Percentiles rank a stretch among this genome's conserved stretches.
phyloP scores from a whole-genome alignment of 176 grass and related monocot species.

The Aegilops longissima region DNA sequence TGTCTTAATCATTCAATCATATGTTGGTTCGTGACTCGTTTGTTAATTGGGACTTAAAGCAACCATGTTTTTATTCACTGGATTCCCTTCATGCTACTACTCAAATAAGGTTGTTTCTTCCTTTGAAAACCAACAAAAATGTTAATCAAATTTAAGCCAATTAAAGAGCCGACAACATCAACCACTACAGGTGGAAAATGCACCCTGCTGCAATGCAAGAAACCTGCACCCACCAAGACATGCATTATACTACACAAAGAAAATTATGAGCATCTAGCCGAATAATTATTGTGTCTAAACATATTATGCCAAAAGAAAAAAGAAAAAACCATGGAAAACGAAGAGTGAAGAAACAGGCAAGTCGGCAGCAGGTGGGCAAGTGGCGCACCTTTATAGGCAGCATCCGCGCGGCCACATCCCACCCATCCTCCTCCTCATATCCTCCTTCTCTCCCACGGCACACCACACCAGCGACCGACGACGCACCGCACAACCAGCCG shows the following conservation, averaged over 20 bases:
- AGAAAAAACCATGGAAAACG: neutral
- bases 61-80: neutral
- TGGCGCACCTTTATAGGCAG: slow-evolving; percentile 52
- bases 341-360: slow-evolving; percentile 12
- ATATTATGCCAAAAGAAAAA: neutral
- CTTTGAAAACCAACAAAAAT: neutral
- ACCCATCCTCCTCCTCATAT: neutral
- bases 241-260: neutral
- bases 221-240: neutral
- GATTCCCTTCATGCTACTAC: neutral
- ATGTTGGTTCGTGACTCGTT: no score
- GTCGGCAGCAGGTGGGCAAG: slow-evolving; percentile 16
- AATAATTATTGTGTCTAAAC: neutral
- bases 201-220: neutral
- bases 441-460: neutral
- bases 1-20: no score
- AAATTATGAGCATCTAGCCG: neutral
- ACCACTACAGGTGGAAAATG: neutral
- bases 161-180: neutral
- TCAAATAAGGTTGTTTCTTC: neutral
- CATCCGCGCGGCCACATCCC: neutral
- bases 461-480: neutral
- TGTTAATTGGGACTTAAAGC: no score
- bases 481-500: neutral
- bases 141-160: neutral